Base-by-base conservation (phyloP, 1,284 basidiomycete species). In the Tetrapyrgos nigripes region DNA sequence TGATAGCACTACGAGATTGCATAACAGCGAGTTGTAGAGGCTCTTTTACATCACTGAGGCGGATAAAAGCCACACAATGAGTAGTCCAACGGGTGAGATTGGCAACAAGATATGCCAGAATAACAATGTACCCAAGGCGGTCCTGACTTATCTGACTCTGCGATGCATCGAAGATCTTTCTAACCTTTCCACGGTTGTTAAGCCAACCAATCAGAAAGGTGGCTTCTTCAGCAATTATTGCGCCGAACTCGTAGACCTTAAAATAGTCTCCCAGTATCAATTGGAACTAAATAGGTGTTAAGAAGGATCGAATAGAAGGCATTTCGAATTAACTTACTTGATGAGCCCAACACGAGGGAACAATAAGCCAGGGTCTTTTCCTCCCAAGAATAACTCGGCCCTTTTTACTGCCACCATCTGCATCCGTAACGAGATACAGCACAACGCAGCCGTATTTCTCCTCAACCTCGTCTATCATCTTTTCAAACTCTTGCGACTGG, bases 31-130 rank as follows among this genome's bases (percentile, higher is more conserved):
- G 49, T 35, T 55, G 45, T 3, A 63, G 48, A 1, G 64, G 44
- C 14, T 58, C 24, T 17, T 53, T 47, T 6, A 65, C 37, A 28
- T 26, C 17, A 23, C 51, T 52, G 1, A 63, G 58, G 1, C 53
- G 49, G 28, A 58, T 33, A 29, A 65, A 65, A 2, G 64, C 62
- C 40, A 60, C 53, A 35, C 21, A 61, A 33, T 65, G 62, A 2
- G 64, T 65, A 13, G 62, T 63, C 62, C 64, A 65, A 3, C 55
- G 54, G 3, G 64, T 65, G 24, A 63, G 24, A 24, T 63, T 63
- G 0, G 62, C 59, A 10, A 59, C 57, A 21, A 64, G 35, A 40
- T 64, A 64, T 3, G 58, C 55, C 1, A 63, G 55, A 24, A 60
- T 37, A 3, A 40, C 40, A 19, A 10, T 4, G 2, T 21, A 26